These are phyloP conservation scores for Syzygium syzygioides DNA, from an alignment of 441 rosid genomes.

Conservation along the genomic window DNA sequence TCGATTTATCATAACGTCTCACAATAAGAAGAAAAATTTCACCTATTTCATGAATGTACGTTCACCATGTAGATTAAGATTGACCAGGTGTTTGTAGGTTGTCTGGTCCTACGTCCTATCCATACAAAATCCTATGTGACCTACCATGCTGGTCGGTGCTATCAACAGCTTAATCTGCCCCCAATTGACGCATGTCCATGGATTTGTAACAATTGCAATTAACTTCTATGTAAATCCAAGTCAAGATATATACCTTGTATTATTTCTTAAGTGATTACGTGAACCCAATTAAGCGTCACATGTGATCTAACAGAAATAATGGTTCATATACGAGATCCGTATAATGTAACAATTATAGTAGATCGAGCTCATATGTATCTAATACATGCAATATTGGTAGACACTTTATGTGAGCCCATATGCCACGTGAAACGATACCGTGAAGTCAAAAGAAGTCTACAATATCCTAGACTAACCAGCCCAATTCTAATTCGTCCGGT, in stretches of 20 bases:
- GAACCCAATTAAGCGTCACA: constrained; percentile 11
- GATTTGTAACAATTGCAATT: background rate
- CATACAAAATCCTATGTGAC: background rate
- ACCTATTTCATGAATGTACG: background rate
- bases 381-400: too few relatives aligned
- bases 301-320: background rate
- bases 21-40: too few relatives aligned
- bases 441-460: background rate
- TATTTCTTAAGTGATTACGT: background rate
- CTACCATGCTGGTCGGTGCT: background rate
- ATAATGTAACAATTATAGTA: background rate
- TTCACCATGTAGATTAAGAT: background rate
- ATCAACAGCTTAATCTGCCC: background rate
- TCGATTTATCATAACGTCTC: rapidly evolving
- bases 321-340: background rate
- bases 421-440: rapidly evolving
- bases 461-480: background rate
- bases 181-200: background rate
- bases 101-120: background rate
- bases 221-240: background rate
- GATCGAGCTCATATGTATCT: too few relatives aligned
- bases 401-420: background rate
- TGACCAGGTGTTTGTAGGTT: background rate
- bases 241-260: background rate
- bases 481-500: background rate